Evolutionary conservation across 2,329 filamentous ascomycete genomes (phyloP).

Genomic region (Colletotrichum filicis): DNA sequence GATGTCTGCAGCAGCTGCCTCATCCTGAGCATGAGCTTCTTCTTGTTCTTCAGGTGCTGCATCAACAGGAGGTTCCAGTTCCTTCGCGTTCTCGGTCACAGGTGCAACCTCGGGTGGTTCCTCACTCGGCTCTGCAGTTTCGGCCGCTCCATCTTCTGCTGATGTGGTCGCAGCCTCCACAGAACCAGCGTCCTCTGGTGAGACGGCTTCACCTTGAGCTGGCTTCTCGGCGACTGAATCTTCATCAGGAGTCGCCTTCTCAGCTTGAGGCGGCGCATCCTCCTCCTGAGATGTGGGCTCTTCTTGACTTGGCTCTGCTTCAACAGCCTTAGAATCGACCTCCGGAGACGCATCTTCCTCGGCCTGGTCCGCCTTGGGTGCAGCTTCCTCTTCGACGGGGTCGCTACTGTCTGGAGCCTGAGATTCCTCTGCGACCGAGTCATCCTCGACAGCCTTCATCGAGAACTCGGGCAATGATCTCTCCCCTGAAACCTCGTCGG

Average conservation of each 20-base stretch:
- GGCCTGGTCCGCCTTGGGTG: background rate
- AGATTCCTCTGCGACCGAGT: background rate
- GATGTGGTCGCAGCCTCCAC: background rate
- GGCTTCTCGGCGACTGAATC: background rate
- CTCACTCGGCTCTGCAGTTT: background rate
- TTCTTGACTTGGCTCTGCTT: background rate
- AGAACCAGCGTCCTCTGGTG: too few species aligned
- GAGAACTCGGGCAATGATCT: conserved; percentile 4
- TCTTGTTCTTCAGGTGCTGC: background rate
- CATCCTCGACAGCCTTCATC: conserved; percentile 1
- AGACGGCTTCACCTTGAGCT: background rate
- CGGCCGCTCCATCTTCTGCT: background rate
- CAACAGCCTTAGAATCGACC: background rate
- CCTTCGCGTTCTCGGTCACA: background rate
- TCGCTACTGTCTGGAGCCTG: background rate
- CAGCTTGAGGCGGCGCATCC: background rate
- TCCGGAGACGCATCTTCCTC: background rate
- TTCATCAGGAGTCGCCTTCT: background rate
- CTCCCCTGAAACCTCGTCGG: background rate
- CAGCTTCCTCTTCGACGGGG: background rate
- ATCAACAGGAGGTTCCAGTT: background rate
- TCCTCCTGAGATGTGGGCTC: background rate
- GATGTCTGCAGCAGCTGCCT: background rate
- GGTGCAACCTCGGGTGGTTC: background rate
- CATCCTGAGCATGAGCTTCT: background rate